Conservation (phyloP, 352 stramenopile genomes). For the Globisporangium heterothallicum region DNA sequence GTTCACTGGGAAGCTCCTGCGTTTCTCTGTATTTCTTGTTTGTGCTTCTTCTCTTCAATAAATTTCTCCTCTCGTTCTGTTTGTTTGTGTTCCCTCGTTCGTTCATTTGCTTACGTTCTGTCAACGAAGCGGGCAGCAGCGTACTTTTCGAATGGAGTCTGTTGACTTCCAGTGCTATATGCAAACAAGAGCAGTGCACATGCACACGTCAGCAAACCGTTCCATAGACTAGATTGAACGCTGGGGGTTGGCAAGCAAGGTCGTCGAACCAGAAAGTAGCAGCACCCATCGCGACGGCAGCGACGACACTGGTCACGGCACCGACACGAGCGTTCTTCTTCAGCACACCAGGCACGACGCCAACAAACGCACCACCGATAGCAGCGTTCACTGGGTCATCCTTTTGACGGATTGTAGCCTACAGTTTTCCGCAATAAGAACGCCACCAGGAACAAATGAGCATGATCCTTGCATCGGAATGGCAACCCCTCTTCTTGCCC, state of each 20-base stretch:
- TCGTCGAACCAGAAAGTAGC: conserved; percentile 72
- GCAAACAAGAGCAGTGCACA: not conserved
- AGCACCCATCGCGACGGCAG: conserved; percentile 41
- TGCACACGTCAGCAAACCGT: too few relatives aligned
- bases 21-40: not conserved
- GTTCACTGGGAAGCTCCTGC: not conserved
- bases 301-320: conserved; percentile 37
- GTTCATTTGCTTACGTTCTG: conserved; percentile 32
- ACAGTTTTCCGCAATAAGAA: not conserved
- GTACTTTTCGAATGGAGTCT: conserved; percentile 68
- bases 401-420: conserved; percentile 65
- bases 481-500: not conserved
- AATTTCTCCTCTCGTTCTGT: not conserved
- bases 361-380: conserved; percentile 56
- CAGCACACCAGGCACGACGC: conserved; percentile 63
- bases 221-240: too few relatives aligned
- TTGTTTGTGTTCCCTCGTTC: too few relatives aligned
- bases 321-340: conserved; percentile 72
- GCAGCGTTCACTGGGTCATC: conserved; percentile 63
- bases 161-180: conserved; percentile 39
- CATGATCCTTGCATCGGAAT: not conserved
- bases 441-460: not conserved
- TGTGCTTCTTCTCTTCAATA: conserved; percentile 6
- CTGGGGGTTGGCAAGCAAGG: not conserved
- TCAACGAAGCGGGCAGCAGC: conserved; percentile 36